Percentiles rank a stretch among this genome's conserved stretches.
Evolutionary conservation across 768 basidiomycete genomes (phyloP).

Genomic region (Asterophora parasitica): DNA sequence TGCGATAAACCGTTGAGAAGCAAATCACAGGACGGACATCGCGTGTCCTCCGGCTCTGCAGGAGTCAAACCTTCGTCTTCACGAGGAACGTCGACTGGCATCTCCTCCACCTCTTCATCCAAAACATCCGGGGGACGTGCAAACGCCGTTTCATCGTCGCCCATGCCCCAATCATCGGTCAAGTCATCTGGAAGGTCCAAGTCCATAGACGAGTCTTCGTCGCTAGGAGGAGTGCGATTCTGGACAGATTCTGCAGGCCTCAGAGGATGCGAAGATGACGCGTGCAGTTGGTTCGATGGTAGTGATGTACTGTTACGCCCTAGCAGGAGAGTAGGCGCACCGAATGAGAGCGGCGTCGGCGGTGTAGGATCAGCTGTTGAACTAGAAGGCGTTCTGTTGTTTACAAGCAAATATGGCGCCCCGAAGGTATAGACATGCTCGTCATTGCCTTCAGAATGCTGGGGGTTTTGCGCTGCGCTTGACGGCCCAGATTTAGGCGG

Average conservation of each 20-base stretch:
- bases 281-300: constrained; percentile 1
- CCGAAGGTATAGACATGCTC: constrained; percentile 14
- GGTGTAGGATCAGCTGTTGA: background rate
- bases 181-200: constrained; percentile 25
- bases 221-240: background rate
- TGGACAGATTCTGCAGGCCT: background rate
- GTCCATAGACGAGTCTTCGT: constrained; percentile 15
- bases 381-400: background rate
- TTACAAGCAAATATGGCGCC: constrained; percentile 16
- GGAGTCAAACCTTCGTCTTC: background rate
- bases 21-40: constrained; percentile 27
- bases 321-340: constrained; percentile 17
- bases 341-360: constrained; percentile 14
- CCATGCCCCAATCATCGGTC: constrained; percentile 62
- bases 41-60: constrained; percentile 3
- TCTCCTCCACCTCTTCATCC: constrained; percentile 22
- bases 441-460: background rate
- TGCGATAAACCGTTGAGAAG: constrained; percentile 12
- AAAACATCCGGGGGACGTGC: constrained; percentile 17
- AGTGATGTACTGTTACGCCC: background rate
- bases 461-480: background rate
- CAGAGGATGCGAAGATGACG: constrained; percentile 1
- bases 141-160: constrained; percentile 54
- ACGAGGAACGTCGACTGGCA: constrained; percentile 5
- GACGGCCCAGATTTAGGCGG: background rate